Conservation (phyloP, 1,284 basidiomycete genomes). For the Garcileccinum viscosum region DNA sequence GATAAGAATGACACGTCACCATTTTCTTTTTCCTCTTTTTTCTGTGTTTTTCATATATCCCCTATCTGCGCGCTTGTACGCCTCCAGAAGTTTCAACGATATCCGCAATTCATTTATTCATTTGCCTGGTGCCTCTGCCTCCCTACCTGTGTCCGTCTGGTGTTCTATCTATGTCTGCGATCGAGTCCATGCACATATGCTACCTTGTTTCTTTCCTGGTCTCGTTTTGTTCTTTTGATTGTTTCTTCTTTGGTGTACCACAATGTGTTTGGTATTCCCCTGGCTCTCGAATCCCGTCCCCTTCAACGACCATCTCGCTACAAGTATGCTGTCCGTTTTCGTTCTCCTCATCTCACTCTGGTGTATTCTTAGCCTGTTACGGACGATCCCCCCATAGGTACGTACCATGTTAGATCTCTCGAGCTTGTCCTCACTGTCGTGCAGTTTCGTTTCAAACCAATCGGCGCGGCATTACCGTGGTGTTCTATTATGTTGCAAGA, state of each 20-base stretch:
- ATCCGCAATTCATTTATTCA: neutral
- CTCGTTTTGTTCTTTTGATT: conserved; percentile 20
- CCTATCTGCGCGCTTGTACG: neutral
- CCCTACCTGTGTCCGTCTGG: neutral
- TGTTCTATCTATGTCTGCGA: neutral
- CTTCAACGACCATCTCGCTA: neutral
- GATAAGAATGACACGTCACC: conserved; percentile 14
- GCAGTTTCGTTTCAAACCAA: no score
- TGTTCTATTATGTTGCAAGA: neutral
- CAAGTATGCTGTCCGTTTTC: neutral
- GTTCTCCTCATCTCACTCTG: neutral
- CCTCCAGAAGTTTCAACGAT: neutral
- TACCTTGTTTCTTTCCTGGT: conserved; percentile 3
- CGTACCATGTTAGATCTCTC: neutral
- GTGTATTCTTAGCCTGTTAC: neutral
- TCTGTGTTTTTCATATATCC: neutral
- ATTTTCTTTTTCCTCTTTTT: neutral
- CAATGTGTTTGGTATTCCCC: neutral
- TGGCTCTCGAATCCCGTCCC: neutral
- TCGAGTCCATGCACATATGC: conserved; percentile 7
- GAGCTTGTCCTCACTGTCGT: no score
- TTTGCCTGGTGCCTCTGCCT: neutral
- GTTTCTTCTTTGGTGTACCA: neutral
- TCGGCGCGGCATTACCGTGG: neutral
- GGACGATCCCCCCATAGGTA: neutral